Base-by-base conservation (phyloP, 2,329 filamentous ascomycete genomes). In the Cercospora sp. region DNA sequence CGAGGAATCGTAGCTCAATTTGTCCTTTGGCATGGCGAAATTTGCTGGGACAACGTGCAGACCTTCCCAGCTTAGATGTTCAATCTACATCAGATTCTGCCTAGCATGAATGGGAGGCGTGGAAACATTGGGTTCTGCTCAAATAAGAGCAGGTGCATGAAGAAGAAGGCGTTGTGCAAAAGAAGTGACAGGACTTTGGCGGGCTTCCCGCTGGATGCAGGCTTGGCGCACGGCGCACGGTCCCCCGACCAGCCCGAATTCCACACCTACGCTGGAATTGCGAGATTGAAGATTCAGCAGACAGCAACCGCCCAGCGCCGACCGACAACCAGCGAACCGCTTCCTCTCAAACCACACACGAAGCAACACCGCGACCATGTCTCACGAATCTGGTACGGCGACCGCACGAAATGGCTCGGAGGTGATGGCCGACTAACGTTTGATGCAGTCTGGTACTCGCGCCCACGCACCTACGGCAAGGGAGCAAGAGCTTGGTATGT, bases 391-490 rank as follows among this genome's bases (percentile, higher is more conserved):
- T 82, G 67, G 66, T 68, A 68, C 39, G 58, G 55, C 58, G 63
- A 58, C 20, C 28, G 28, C 55, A 62, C 45, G 45, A 67, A 23
- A 7, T 12, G 4, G 30, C 31, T 33, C 20, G 39, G 39, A 26
- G 26, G 28, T 16, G 45, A 33, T n/a, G 48, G 20, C 18, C 20
- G 31, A 64, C 67, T 69, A 64, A 69, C 60, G n/a, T 16, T 31
- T 63, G 51, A 16, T 60, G 63, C 67, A 65, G 93, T 98, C 86
- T 99, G 94, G 94, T 97, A 96, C 90, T 97, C 93, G 81, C 94
- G 95, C 84, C 95, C 95, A 81, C 91, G 94, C 85, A 93, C 84
- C 83, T 97, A 96, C 89, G 94, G 94, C 88, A 97, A 97, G 90
- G 94, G 94, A 86, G 87, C 92, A 84, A 91, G 94, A 84, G 84